Percentiles rank a stretch among this genome's conserved stretches.
These are phyloP conservation scores for Carex myosuroides DNA, from an alignment of 176 grass and related monocot species.

Conservation along the genomic window DNA sequence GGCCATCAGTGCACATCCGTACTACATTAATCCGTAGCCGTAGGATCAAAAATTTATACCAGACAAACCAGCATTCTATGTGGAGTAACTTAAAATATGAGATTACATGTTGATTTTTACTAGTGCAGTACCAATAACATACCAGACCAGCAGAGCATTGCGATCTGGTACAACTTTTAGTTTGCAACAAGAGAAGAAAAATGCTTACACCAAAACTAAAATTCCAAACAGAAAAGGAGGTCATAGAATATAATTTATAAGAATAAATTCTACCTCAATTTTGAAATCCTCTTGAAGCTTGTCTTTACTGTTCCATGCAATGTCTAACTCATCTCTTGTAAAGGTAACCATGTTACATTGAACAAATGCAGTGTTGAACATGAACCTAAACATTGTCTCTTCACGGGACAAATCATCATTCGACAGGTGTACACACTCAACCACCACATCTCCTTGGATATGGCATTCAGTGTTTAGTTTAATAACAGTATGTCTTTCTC, in stretches of 20 bases:
- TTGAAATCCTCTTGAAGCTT: conserved; percentile 45
- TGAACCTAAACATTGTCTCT: conserved; percentile 45
- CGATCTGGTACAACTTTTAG: background rate
- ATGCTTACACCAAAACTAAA: background rate
- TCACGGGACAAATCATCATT: conserved; percentile 2
- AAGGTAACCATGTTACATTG: conserved; percentile 38
- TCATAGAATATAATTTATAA: background rate
- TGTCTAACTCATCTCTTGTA: conserved; percentile 44
- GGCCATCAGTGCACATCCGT: background rate
- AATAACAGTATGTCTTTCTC: conserved; percentile 13
- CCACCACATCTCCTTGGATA: conserved; percentile 41
- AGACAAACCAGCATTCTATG: background rate
- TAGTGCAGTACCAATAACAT: background rate
- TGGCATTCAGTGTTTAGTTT: conserved; percentile 27
- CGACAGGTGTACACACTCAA: conserved; percentile 38
- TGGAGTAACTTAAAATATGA: background rate
- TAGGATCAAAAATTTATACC: background rate
- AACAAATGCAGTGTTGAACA: conserved; percentile 58
- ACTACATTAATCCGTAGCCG: background rate
- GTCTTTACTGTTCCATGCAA: conserved; percentile 30
- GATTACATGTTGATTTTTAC: background rate
- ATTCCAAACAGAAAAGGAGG: background rate
- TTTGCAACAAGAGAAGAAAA: background rate
- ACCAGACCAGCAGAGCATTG: background rate
- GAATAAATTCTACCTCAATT: conserved; percentile 31